These are phyloP conservation scores for Ascoidea tarda DNA, from an alignment of 805 yeast genomes.

Conservation along the genomic window DNA sequence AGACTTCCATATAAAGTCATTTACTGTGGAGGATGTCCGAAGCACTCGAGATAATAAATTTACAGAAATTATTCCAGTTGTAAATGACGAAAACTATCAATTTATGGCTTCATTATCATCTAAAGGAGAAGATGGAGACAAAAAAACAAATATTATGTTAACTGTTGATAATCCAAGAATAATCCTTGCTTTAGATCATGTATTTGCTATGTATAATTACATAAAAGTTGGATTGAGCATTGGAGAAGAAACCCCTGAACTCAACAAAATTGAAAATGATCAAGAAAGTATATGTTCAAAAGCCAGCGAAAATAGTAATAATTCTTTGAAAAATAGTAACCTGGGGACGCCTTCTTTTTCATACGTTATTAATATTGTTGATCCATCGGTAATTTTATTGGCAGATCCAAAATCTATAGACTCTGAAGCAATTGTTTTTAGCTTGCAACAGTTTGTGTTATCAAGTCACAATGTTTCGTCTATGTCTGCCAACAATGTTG, in stretches of 20 bases:
- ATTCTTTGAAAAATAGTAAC: background rate
- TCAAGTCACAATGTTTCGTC: conserved; percentile 56
- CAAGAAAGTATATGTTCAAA: conserved; percentile 3
- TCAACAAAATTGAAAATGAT: conserved; percentile 3
- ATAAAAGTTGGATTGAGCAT: conserved; percentile 30
- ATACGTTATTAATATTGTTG: conserved; percentile 53
- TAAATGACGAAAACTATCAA: conserved; percentile 50
- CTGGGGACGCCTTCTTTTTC: conserved; percentile 20
- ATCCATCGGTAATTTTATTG: conserved; percentile 63
- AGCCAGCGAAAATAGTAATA: background rate
- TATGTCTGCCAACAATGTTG: conserved; percentile 61
- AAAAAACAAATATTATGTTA: conserved; percentile 34
- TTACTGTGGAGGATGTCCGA: conserved; percentile 68
- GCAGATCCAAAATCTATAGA: conserved; percentile 60
- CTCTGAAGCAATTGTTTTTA: conserved; percentile 84
- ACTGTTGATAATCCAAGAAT: conserved; percentile 71
- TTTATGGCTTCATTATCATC: conserved; percentile 42
- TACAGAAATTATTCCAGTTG: conserved; percentile 67
- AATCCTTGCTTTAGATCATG: conserved; percentile 74
- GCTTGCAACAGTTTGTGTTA: conserved; percentile 62
- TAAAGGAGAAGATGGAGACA: conserved; percentile 23
- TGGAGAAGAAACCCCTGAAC: conserved; percentile 3
- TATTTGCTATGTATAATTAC: conserved; percentile 62
- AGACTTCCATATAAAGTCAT: conserved; percentile 52
- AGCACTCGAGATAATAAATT: conserved; percentile 49